A percentile compares a stretch with the other conserved stretches of the same genome.
phyloP scores from a whole-genome alignment of 805 yeast species.

The Zygoascus ofunaensis region DNA sequence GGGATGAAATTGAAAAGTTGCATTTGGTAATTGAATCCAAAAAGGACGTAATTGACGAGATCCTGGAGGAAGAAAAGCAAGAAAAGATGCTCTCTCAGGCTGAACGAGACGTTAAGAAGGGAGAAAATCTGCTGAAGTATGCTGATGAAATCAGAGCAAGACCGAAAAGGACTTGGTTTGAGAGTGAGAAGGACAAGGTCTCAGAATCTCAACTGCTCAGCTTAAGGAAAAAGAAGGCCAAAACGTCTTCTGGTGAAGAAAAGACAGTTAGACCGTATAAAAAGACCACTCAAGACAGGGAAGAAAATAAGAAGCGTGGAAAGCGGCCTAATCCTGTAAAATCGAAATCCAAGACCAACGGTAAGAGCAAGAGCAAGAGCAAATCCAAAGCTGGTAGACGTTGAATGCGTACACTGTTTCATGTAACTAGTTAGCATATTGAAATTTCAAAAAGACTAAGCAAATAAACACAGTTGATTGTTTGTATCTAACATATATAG shows the following conservation, averaged over 20 bases:
- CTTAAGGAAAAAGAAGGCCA: slow-evolving; percentile 42
- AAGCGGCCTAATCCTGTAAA: background rate
- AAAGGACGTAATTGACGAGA: slow-evolving; percentile 56
- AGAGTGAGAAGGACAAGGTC: slow-evolving; percentile 45
- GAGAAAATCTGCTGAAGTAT: slow-evolving; percentile 73
- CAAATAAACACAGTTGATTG: too few species aligned
- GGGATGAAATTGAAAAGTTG: slow-evolving; percentile 71
- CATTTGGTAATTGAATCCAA: slow-evolving; percentile 53
- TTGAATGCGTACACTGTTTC: too few species aligned
- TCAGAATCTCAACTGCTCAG: slow-evolving; percentile 15
- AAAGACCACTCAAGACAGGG: slow-evolving; percentile 70
- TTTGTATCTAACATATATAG: too few species aligned
- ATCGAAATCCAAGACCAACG: background rate
- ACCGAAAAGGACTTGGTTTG: slow-evolving; percentile 97
- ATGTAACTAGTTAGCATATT: too few species aligned
- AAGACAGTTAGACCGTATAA: slow-evolving; percentile 53
- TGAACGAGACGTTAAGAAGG: slow-evolving; percentile 82
- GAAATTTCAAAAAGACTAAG: too few species aligned
- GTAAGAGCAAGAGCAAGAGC: background rate
- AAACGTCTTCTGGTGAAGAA: slow-evolving; percentile 55
- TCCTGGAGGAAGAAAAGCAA: slow-evolving; percentile 76
- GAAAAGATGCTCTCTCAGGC: slow-evolving; percentile 82
- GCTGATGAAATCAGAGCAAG: slow-evolving; percentile 76
- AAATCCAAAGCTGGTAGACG: background rate
- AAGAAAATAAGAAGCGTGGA: slow-evolving; percentile 33